A percentile compares a stretch with the other conserved stretches of the same genome.
Evolutionary conservation across 495 filamentous ascomycete species (phyloP).

Genomic region (Cetradonia linearis): DNA sequence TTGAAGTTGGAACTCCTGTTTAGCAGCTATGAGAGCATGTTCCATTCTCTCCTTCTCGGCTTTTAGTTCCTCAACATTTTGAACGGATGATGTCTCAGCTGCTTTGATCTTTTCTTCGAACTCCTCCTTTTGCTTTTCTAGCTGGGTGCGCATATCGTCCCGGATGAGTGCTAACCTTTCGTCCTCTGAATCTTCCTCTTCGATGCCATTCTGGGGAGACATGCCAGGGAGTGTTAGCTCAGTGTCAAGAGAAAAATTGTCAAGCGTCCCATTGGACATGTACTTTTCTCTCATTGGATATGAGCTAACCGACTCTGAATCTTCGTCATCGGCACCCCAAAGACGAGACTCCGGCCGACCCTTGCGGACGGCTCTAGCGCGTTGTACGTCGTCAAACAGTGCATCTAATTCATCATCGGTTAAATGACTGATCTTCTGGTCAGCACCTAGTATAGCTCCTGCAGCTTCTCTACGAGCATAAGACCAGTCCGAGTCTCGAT

Average conservation of each 20-base stretch:
- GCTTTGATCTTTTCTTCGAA: conserved; percentile 71
- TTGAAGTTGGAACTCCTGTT: conserved; percentile 77
- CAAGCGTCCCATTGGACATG: conserved; percentile 86
- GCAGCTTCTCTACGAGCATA: conserved; percentile 89
- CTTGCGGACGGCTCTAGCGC: conserved; percentile 70
- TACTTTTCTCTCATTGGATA: conserved; percentile 91
- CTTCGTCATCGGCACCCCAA: conserved; percentile 62
- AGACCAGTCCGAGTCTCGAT: conserved; percentile 89
- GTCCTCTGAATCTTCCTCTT: conserved; percentile 64
- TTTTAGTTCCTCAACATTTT: conserved; percentile 74
- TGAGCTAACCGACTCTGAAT: conserved; percentile 79
- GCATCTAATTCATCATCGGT: conserved; percentile 90
- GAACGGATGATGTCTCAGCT: conserved; percentile 61
- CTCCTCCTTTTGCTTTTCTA: conserved; percentile 79
- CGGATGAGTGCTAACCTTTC: conserved; percentile 62
- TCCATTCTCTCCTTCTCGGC: conserved; percentile 84
- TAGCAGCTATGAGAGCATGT: conserved; percentile 62
- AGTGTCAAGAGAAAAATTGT: conserved; percentile 95
- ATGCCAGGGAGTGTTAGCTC: conserved; percentile 88
- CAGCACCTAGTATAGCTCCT: conserved; percentile 76
- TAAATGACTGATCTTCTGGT: conserved; percentile 78
- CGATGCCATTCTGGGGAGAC: conserved; percentile 60
- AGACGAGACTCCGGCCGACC: conserved; percentile 46
- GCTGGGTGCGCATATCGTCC: conserved; percentile 78
- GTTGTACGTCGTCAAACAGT: conserved; percentile 92